phyloP scores from a whole-genome alignment of 2,329 filamentous ascomycete species.

The Fusarium bactridioides region DNA sequence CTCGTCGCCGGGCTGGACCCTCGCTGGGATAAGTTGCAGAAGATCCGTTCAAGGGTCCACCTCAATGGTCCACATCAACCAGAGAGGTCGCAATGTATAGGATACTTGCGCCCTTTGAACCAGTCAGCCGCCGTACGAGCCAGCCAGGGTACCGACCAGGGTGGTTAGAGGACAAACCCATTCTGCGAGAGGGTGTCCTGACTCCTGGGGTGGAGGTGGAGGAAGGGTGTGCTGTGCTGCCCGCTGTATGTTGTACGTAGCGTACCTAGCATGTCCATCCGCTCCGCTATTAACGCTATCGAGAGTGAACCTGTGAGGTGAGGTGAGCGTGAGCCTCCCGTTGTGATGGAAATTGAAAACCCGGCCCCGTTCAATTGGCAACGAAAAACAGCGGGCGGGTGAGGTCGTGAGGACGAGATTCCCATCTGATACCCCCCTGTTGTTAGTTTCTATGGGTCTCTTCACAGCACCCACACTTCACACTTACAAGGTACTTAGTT shows the following conservation, averaged over 20 bases:
- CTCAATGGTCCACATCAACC: slow-evolving; percentile 13
- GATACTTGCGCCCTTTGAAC: slow-evolving; percentile 31
- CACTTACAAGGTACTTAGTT: slow-evolving; percentile 37
- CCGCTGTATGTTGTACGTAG: background rate
- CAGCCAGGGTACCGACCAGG: slow-evolving; percentile 40
- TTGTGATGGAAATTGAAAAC: slow-evolving; percentile 23
- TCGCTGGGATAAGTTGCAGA: slow-evolving; percentile 36
- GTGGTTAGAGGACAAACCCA: slow-evolving; percentile 19
- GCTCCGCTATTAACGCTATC: slow-evolving; percentile 14
- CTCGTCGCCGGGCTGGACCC: slow-evolving; percentile 24
- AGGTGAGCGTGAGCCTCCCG: slow-evolving; percentile 13
- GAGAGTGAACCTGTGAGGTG: background rate
- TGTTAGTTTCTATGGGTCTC: slow-evolving; percentile 27
- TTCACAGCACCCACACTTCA: slow-evolving; percentile 26
- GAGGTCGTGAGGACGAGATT: slow-evolving; percentile 21
- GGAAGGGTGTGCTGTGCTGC: slow-evolving; percentile 11
- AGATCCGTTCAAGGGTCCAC: slow-evolving; percentile 30
- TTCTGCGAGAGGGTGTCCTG: slow-evolving; percentile 27
- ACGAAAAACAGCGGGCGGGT: slow-evolving; percentile 22
- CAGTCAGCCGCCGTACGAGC: slow-evolving; percentile 37
- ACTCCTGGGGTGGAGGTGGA: background rate
- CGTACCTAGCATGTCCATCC: background rate
- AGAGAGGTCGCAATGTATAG: slow-evolving; percentile 28
- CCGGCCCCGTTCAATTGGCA: slow-evolving; percentile 19
- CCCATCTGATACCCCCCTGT: slow-evolving; percentile 30